Percentiles rank a stretch among this genome's conserved stretches.
These are phyloP conservation scores for Tulasnella sp. DNA, from an alignment of 768 basidiomycete species.

Conservation along the genomic window DNA sequence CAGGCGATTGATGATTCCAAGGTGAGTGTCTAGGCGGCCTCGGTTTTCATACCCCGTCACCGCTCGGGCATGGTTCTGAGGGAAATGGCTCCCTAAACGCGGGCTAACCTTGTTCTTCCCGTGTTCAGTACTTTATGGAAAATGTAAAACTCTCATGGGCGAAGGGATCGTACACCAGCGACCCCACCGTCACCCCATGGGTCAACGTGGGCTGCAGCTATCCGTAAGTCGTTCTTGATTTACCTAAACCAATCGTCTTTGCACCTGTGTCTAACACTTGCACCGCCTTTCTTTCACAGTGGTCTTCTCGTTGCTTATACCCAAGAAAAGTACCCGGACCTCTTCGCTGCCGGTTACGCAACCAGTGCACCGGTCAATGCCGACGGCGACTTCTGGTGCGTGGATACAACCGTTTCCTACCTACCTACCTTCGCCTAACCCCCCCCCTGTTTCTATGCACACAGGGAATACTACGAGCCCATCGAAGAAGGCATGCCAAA, in stretches of 20 bases:
- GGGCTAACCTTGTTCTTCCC: not conserved
- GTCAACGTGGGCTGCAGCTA: constrained; percentile 7
- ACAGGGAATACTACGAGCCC: constrained; percentile 12
- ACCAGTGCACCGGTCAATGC: constrained; percentile 13
- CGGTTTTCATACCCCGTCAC: not conserved
- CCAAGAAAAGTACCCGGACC: constrained; percentile 1
- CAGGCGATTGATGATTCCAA: not conserved
- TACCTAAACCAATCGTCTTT: not conserved
- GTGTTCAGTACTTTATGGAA: constrained; percentile 9
- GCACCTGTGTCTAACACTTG: not conserved
- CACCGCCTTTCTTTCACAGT: not conserved
- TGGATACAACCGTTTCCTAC: not conserved
- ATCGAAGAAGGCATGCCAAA: constrained; percentile 13
- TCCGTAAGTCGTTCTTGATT: not conserved
- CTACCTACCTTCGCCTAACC: not conserved
- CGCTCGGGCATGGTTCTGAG: not conserved
- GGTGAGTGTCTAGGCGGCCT: not conserved
- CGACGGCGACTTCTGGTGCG: constrained; percentile 11
- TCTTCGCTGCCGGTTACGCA: constrained; percentile 12
- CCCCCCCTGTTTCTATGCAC: not conserved
- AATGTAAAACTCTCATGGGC: constrained; percentile 6
- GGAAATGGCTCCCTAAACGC: not conserved
- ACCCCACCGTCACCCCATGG: not conserved
- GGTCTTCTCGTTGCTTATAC: constrained; percentile 12
- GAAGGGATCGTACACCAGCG: not conserved